Evolutionary conservation across 768 basidiomycete species (phyloP).

Genomic region (Pluteus cervinus): DNA sequence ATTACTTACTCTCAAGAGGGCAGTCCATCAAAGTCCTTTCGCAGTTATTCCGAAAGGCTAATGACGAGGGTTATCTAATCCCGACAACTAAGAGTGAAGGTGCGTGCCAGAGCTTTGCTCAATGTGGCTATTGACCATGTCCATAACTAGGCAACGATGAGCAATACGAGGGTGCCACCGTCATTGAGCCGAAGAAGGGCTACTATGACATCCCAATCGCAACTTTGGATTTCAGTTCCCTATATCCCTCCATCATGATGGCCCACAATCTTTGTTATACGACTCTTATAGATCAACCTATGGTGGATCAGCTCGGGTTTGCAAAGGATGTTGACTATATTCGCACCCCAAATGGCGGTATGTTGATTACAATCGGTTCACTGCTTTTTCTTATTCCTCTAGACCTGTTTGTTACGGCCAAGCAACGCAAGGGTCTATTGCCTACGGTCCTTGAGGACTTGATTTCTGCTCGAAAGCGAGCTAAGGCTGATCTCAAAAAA

Average conservation of each 20-base stretch:
- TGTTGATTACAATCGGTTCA: slow-evolving; percentile 5
- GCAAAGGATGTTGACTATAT: slow-evolving; percentile 88
- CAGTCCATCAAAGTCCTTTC: slow-evolving; percentile 99
- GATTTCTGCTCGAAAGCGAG: slow-evolving; percentile 88
- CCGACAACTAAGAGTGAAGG: slow-evolving; percentile 86
- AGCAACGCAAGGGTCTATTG: slow-evolving; percentile 78
- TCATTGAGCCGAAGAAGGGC: slow-evolving; percentile 94
- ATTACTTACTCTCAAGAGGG: slow-evolving; percentile 86
- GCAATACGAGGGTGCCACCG: slow-evolving; percentile 98
- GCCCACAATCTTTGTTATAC: slow-evolving; percentile 99
- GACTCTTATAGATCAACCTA: slow-evolving; percentile 78
- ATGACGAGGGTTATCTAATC: slow-evolving; percentile 85
- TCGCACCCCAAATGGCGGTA: slow-evolving; percentile 94
- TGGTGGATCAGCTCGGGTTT: slow-evolving; percentile 72
- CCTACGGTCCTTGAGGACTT: slow-evolving; percentile 93
- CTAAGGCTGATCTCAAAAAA: slow-evolving; percentile 92
- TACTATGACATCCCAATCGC: slow-evolving; percentile 97
- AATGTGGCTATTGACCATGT: slow-evolving; percentile 3
- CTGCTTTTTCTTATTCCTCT: slow-evolving; percentile 1
- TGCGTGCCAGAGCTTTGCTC: slow-evolving; percentile 16
- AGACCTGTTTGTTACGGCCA: slow-evolving; percentile 82
- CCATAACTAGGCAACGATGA: slow-evolving; percentile 70
- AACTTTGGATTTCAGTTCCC: slow-evolving; percentile 95
- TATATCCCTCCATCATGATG: slow-evolving; percentile 99
- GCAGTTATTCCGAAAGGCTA: slow-evolving; percentile 90